Evolutionary conservation across 495 filamentous ascomycete genomes (phyloP), one percentile per base, ranked within the genome.

Genomic region (Neurospora sublineolata): DNA sequence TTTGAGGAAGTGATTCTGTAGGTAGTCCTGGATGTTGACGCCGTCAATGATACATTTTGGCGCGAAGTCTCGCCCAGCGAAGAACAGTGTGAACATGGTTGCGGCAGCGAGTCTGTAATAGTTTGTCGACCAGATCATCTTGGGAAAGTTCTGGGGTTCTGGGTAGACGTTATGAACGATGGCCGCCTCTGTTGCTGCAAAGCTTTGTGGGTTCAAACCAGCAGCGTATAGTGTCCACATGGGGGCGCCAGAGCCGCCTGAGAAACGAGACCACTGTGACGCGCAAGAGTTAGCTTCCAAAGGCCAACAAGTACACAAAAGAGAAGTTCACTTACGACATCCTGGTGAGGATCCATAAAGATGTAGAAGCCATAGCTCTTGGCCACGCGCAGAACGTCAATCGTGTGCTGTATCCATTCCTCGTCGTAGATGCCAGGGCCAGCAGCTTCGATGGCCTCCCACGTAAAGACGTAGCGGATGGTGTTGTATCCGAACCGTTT

Each of bases 71-170:
- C 86, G 86, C n/a, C 95, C 95, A 10, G 85, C 96, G 80, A 94
- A 98, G 82, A 97, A 99, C 39, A 97, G 80, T 0, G 95, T 97
- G 77, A 97, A 98, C 76, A 98, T 94, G 60, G 92, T 92, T 73
- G 93, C 92, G 69, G 92, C 93, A 7, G 90, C 93, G 36, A 97
- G 84, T 46, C 96, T 89, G 67, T 88, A 91, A 76, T 99, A 99
- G 76, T 99, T 98, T 30, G 95, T 99, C 67, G 94, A 93, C 95
- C 95, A 99, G 27, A 97, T 93, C 95, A 99, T 99, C 81, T 98
- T 98, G 4, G 95, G 96, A 77, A 95, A 99, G 3, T 89, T 86
- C 5, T 88, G 89, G 20, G 94, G 93, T 41, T 97, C 86, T n/a
- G 93, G 90, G 76, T 91, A 97, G 0, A 91, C 94, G 76, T 98